These are phyloP conservation scores for Bipolaris sorokiniana DNA, from an alignment of 2,329 filamentous ascomycete species.

Conservation along the genomic window DNA sequence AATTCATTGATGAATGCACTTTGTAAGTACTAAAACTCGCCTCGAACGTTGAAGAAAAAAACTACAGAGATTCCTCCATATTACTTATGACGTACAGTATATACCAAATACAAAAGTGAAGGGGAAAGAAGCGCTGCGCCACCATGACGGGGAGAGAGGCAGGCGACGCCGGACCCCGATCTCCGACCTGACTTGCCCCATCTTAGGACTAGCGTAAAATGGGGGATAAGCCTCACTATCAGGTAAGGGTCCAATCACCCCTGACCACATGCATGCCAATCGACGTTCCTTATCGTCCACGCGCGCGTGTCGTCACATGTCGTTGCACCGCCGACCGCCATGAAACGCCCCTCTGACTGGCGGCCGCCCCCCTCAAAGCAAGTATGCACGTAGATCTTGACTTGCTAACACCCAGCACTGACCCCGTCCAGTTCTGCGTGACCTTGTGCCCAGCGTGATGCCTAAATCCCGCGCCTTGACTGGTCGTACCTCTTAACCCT, in stretches of 20 bases:
- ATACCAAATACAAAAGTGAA: too few species aligned
- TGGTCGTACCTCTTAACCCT: conserved; percentile 35
- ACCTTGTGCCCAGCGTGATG: conserved; percentile 29
- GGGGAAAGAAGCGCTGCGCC: background rate
- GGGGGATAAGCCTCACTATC: conserved; percentile 4
- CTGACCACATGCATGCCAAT: conserved; percentile 2
- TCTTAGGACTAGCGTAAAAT: background rate
- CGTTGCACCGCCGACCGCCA: conserved; percentile 13
- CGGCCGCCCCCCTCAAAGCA: background rate
- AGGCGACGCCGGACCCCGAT: background rate
- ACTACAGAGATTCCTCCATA: too few species aligned
- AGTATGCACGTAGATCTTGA: conserved; percentile 28
- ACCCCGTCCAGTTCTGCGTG: conserved; percentile 33
- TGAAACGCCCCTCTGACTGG: conserved; percentile 17
- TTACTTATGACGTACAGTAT: too few species aligned
- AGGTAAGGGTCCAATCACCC: conserved; percentile 6
- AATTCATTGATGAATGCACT: too few species aligned
- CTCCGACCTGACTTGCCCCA: background rate
- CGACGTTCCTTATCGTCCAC: conserved; percentile 13
- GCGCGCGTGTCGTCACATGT: conserved; percentile 19
- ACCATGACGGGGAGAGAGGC: background rate
- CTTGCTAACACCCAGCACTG: conserved; percentile 27
- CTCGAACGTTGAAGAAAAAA: too few species aligned
- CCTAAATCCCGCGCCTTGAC: conserved; percentile 41
- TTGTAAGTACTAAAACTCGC: too few species aligned